Base-by-base conservation (phyloP, 2,329 filamentous ascomycete species). In the Cladosporium austrohemisphaericum region DNA sequence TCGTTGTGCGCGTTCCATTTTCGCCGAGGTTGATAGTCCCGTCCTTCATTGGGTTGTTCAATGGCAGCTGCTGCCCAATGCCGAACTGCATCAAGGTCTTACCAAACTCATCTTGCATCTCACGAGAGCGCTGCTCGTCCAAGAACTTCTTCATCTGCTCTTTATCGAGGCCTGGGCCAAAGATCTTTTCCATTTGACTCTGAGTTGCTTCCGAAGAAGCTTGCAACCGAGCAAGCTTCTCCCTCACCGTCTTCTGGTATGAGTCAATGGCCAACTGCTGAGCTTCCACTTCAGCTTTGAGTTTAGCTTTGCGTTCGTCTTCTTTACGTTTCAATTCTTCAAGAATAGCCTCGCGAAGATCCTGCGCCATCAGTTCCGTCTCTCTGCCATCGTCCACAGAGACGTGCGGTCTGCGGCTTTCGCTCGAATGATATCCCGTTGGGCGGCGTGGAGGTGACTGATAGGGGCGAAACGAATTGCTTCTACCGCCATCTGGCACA, bases 311-410 rank as follows among this genome's bases (percentile, higher is more conserved):
- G 7, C 22, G 28, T 23, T 45, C 41, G n/a, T 23, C 28, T 9
- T 45, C 29, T 23, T 45, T 45, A 22, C 41, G 41, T 18, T 14
- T 4, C 19, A 45, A n/a, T n/a, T 45, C 41, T 16, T 22, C 20
- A 20, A 25, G 19, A 13, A 45, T 23, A 11, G 28, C 20, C 7
- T 22, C 41, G 22, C 31, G 22, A 9, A 45, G 14, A 8, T 45
- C 41, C n/a, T 14, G 41, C 14, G 41, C 41, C n/a, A 45, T 18
- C 8, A 13, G 5, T 9, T 45, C 31, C n/a, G 41, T 32, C 13
- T 16, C 14, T 16, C 19, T 32, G 31, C 18, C 41, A 10, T 32
- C 41, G 5, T 45, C 19, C 18, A n/a, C 13, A 6, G 7, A 9
- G 29, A 33, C 10, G 18, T 10, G n/a, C 22, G 18, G 23, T 23